A percentile compares a stretch with the other conserved stretches of the same genome.
Evolutionary conservation across 306 rosid species (phyloP).

Genomic region (Citrullus amarus): DNA sequence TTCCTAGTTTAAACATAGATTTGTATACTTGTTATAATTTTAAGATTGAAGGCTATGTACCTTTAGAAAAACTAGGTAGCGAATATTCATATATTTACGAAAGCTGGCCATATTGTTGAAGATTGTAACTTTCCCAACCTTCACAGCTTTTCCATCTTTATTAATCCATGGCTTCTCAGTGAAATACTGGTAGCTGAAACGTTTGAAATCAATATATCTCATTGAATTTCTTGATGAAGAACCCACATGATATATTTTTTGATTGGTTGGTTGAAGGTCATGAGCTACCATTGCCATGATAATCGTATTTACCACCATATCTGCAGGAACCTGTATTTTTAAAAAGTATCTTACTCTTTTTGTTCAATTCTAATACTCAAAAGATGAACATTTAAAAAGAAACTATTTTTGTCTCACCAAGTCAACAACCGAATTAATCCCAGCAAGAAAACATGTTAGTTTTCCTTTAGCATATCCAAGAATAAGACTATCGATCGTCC

Average conservation of each 20-base stretch:
- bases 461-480: constrained; percentile 76
- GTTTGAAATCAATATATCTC: constrained; percentile 21
- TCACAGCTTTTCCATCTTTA: constrained; percentile 49
- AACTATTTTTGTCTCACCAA: constrained; percentile 27
- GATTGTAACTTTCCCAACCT: constrained; percentile 28
- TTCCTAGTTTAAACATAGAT: neutral
- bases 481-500: constrained; percentile 66
- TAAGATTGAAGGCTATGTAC: constrained; percentile 10
- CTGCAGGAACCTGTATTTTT: neutral
- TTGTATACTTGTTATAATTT: neutral
- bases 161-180: constrained; percentile 53
- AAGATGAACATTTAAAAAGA: neutral
- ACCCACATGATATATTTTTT: constrained; percentile 56
- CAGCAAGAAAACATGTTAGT: constrained; percentile 51
- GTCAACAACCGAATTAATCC: constrained; percentile 33
- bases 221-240: constrained; percentile 46
- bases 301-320: constrained; percentile 3
- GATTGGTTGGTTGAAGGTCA: constrained; percentile 20
- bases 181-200: constrained; percentile 32
- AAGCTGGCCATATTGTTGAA: constrained; percentile 54
- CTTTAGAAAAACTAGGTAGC: constrained; percentile 46
- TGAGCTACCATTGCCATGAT: constrained; percentile 47
- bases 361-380: no score
- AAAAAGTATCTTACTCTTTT: no score
- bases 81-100: constrained; percentile 50